phyloP scores from a whole-genome alignment of 345 rosid genomes.

The Aurinia saxatilis region DNA sequence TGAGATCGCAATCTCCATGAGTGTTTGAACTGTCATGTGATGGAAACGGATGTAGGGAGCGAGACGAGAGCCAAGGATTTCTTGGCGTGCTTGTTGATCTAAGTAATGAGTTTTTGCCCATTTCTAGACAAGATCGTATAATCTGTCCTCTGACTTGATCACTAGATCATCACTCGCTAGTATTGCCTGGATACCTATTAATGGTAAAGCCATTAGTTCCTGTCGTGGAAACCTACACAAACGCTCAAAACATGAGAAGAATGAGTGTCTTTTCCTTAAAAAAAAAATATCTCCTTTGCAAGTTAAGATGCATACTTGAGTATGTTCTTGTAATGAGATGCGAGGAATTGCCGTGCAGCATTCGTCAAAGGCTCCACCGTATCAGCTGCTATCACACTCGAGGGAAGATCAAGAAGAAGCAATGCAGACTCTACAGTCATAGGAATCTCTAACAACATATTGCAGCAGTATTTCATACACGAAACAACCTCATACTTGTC shows the following conservation, averaged over 20 bases:
- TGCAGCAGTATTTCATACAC: constrained; percentile 76
- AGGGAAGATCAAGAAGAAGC: constrained; percentile 71
- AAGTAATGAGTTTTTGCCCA: constrained; percentile 71
- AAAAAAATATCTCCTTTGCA: too few species aligned
- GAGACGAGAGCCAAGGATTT: constrained; percentile 48
- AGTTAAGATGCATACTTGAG: constrained; percentile 37
- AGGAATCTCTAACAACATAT: constrained; percentile 46
- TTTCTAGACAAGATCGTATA: constrained; percentile 59
- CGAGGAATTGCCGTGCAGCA: constrained; percentile 66
- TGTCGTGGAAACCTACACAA: not conserved
- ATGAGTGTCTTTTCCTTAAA: too few species aligned
- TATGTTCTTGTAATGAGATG: constrained; percentile 51
- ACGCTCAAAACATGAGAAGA: not conserved
- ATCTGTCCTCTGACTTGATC: constrained; percentile 61
- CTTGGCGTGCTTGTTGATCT: constrained; percentile 33
- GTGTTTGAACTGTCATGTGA: constrained; percentile 43
- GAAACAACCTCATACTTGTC: constrained; percentile 82
- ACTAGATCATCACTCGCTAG: constrained; percentile 61
- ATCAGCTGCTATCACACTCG: constrained; percentile 55
- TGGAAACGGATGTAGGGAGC: constrained; percentile 68
- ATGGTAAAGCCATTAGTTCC: constrained; percentile 49
- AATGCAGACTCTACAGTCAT: constrained; percentile 75
- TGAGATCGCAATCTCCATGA: constrained; percentile 36
- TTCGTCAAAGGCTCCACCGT: constrained; percentile 68
- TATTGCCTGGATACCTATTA: constrained; percentile 73